Evolutionary conservation across 2,329 filamentous ascomycete genomes (phyloP), one percentile per base, ranked within the genome.

Genomic region (Botrytis fabae): DNA sequence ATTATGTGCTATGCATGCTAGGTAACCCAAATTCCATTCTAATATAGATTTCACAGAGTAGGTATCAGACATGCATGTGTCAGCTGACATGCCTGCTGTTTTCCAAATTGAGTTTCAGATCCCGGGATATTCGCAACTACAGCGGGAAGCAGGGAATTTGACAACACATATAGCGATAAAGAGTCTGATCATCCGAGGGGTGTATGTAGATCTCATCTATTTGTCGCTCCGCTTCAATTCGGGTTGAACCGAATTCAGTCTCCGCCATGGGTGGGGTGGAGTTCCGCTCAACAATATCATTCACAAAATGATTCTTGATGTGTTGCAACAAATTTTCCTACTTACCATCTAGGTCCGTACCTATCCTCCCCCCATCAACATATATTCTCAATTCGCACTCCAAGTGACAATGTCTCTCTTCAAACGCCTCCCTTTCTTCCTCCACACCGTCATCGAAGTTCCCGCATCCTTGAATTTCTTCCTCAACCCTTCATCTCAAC

Each of bases 391-490:
- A 25, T 18, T 22, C 18, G 16, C 28, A 20, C 38, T n/a, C 51
- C 28, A n/a, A 64, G 64, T 28, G 40, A 57, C 44, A 54, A 60
- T 73, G 46, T 70, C 68, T 28, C 57, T 74, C 61, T 22, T 46
- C 20, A 42, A 68, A 35, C 65, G 46, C 25, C 42, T 77, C 22
- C 76, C 78, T 4, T 80, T 81, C 73, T 73, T 79, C 35, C 71
- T 82, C 6, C 82, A 83, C 75, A 74, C 80, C 70, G 32, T 81
- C 59, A 75, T 81, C 70, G 82, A 84, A 74, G 65, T 78, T 9
- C 82, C 81, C 3, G 83, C 83, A 22, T 79, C 78, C 9, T 64
- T 82, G 2, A 80, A 80, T 73, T 83, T 83, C 78, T 79, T 81
- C 75, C 66, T 83, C 71, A 75, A 77, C 35, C 82, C 82, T 12